These are phyloP conservation scores for Globisporangium splendens DNA, from an alignment of 352 stramenopile genomes.

Conservation along the genomic window DNA sequence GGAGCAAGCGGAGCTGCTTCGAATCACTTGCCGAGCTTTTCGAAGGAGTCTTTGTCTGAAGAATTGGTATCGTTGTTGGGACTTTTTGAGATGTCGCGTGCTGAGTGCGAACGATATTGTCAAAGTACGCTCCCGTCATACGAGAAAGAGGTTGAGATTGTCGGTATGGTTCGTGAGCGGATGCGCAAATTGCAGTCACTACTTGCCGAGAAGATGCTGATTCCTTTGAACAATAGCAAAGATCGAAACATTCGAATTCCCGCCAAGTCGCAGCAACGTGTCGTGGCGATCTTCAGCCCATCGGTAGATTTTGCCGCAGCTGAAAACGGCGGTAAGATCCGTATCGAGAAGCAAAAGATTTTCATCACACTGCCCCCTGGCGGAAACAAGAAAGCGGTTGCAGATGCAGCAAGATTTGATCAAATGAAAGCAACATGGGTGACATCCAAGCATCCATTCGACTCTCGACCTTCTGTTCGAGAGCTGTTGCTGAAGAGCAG, in stretches of 20 bases:
- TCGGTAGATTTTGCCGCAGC: conserved; percentile 28
- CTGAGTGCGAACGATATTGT: conserved; percentile 71
- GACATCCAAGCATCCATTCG: conserved; percentile 77
- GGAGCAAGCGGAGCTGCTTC: background rate
- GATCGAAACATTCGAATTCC: conserved; percentile 78
- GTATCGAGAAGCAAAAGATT: conserved; percentile 86
- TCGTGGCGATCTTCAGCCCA: conserved; percentile 78
- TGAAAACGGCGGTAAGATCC: conserved; percentile 54
- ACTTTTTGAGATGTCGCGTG: conserved; percentile 59
- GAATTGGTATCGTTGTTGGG: conserved; percentile 59
- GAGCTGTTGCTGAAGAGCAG: conserved; percentile 82
- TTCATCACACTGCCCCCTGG: conserved; percentile 83
- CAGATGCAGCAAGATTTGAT: conserved; percentile 54
- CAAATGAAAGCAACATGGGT: conserved; percentile 59
- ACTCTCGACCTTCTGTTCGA: conserved; percentile 69
- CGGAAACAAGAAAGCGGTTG: conserved; percentile 81
- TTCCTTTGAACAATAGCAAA: conserved; percentile 59
- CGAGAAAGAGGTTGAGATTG: conserved; percentile 81
- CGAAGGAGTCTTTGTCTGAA: conserved; percentile 22
- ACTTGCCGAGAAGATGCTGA: conserved; percentile 64
- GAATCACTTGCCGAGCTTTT: background rate
- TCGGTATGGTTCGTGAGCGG: conserved; percentile 72
- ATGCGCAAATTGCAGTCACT: conserved; percentile 63
- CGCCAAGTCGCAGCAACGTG: conserved; percentile 69
- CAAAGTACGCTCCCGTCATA: conserved; percentile 49